Conservation (phyloP, 345 rosid genomes). For the Linum usitatissimum region DNA sequence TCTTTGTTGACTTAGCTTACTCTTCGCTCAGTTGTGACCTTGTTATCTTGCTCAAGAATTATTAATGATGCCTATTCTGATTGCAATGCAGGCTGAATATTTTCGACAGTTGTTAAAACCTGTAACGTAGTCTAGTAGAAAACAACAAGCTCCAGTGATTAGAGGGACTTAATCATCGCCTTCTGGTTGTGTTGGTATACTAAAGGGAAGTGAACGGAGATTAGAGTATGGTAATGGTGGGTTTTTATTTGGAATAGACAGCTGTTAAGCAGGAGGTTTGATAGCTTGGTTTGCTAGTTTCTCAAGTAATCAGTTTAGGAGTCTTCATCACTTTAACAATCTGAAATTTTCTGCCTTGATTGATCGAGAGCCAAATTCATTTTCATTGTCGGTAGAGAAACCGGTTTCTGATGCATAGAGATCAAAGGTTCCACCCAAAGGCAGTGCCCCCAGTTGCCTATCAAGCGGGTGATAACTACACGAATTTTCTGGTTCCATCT, state of each 20-base stretch:
- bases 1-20: not conserved
- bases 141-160: constrained; percentile 15
- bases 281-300: constrained; percentile 25
- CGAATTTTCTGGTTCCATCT: constrained; percentile 34
- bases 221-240: constrained; percentile 23
- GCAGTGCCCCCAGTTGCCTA: constrained; percentile 32
- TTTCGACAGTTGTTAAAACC: constrained; percentile 97
- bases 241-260: constrained; percentile 21
- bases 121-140: constrained; percentile 77
- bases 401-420: constrained; percentile 44
- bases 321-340: constrained; percentile 18
- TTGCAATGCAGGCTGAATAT: constrained; percentile 66
- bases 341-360: constrained; percentile 19
- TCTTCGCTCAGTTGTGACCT: not conserved
- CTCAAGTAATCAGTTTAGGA: constrained; percentile 19
- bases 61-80: constrained; percentile 5
- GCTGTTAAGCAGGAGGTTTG: constrained; percentile 28
- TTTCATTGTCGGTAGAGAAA: constrained; percentile 13
- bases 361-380: constrained; percentile 18
- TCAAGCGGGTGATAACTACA: constrained; percentile 33
- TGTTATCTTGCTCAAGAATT: not conserved
- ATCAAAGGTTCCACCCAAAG: constrained; percentile 21
- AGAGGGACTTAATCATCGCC: constrained; percentile 25
- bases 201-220: constrained; percentile 20
- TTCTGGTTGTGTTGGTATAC: constrained; percentile 30